Evolutionary conservation across 768 basidiomycete genomes (phyloP).

Genomic region (Pleurotus djamor): DNA sequence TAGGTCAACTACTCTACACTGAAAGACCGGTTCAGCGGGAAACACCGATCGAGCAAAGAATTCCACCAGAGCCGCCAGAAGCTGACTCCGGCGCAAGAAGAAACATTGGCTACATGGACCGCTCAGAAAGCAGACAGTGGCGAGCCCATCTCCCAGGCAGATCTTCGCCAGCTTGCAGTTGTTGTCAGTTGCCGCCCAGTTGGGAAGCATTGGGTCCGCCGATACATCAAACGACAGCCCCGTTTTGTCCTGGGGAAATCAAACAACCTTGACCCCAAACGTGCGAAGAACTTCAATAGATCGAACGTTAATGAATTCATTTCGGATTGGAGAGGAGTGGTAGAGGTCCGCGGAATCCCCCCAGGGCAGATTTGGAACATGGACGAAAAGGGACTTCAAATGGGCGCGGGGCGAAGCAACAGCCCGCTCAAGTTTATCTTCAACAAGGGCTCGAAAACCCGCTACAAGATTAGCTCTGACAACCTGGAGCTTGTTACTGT

Average conservation of each 20-base stretch:
- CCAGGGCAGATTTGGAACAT: conserved; percentile 23
- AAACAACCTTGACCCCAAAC: conserved; percentile 23
- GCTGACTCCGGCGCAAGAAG: not conserved
- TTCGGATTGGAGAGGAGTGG: conserved; percentile 11
- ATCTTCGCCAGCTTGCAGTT: not conserved
- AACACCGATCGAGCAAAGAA: not conserved
- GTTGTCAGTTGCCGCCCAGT: not conserved
- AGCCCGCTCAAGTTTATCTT: conserved; percentile 13
- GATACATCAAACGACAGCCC: conserved; percentile 11
- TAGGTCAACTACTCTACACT: not conserved
- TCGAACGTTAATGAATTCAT: conserved; percentile 16
- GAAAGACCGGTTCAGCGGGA: not conserved
- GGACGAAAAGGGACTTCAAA: conserved; percentile 26
- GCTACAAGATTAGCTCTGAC: conserved; percentile 22
- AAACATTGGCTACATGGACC: conserved; percentile 5
- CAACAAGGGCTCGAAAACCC: not conserved
- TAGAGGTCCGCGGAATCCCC: conserved; percentile 17
- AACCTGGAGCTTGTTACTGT: conserved; percentile 38
- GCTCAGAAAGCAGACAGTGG: not conserved
- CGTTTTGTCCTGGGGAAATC: conserved; percentile 13
- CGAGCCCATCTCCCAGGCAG: not conserved
- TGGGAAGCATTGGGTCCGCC: not conserved
- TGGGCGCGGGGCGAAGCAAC: conserved; percentile 20
- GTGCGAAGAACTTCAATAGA: conserved; percentile 19
- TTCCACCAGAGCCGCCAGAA: not conserved